Conservation (phyloP, 2,329 filamentous ascomycete species). For the Fusarium pilosicola region DNA sequence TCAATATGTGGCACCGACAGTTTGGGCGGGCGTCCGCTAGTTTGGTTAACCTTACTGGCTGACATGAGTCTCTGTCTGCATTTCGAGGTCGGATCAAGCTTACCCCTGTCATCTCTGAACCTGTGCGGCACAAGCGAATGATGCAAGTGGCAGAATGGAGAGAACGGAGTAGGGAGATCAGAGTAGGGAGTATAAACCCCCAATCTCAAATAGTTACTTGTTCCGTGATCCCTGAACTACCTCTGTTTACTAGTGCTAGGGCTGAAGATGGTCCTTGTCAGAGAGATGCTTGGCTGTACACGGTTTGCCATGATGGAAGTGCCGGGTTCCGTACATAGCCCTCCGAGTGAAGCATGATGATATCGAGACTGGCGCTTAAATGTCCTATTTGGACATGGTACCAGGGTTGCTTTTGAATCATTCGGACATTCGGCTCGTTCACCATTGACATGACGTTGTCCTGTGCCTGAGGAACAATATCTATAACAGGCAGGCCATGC, state of each 20-base stretch:
- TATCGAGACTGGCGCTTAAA: background rate
- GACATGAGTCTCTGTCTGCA: conserved; percentile 2
- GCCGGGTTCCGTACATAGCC: conserved; percentile 3
- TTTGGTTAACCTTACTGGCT: conserved; percentile 13
- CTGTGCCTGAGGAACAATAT: background rate
- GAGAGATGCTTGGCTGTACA: conserved; percentile 23
- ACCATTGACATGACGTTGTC: background rate
- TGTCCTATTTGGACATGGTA: background rate
- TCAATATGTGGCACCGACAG: conserved; percentile 25
- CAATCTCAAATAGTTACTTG: background rate
- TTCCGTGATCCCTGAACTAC: background rate
- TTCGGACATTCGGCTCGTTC: background rate
- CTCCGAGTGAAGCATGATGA: conserved; percentile 6
- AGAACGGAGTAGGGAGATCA: background rate
- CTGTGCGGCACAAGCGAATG: conserved; percentile 20
- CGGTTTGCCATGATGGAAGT: background rate
- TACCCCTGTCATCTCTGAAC: conserved; percentile 12
- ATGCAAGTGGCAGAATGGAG: background rate
- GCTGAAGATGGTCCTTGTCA: conserved; percentile 24
- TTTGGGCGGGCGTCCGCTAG: conserved; percentile 24
- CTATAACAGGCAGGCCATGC: background rate
- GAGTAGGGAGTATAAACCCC: background rate
- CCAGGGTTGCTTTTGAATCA: background rate
- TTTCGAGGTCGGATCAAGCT: conserved; percentile 5
- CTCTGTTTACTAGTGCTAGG: conserved; percentile 12